A percentile compares a stretch with the other conserved stretches of the same genome.
Conservation (phyloP, 2,329 filamentous ascomycete species). For the Geosmithia putterillii region DNA sequence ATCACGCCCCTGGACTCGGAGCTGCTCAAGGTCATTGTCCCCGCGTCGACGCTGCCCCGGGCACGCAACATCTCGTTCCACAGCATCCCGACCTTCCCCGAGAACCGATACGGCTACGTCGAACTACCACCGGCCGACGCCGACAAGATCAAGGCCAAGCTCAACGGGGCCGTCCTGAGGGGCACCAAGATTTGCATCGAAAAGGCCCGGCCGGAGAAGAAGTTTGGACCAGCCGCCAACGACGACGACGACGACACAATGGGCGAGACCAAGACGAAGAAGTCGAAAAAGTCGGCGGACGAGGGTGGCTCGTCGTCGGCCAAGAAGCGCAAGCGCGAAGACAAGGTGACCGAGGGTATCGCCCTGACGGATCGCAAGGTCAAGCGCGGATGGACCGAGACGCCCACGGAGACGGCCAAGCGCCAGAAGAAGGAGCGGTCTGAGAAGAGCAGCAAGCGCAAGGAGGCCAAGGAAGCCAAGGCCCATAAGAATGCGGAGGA, state of each 20-base stretch:
- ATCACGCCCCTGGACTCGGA: conserved; percentile 75
- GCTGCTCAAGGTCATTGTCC: conserved; percentile 60
- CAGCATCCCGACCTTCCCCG: conserved; percentile 73
- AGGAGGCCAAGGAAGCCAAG: conserved; percentile 38
- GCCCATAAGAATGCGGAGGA: conserved; percentile 36
- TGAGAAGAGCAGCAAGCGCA: conserved; percentile 37
- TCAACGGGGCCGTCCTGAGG: conserved; percentile 76
- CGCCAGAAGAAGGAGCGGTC: conserved; percentile 38
- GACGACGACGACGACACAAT: too few species aligned
- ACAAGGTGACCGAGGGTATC: conserved; percentile 48
- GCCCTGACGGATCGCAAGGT: conserved; percentile 66
- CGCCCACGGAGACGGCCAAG: conserved; percentile 34
- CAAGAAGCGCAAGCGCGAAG: conserved; percentile 32
- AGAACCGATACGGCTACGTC: conserved; percentile 81
- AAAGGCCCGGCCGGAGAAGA: conserved; percentile 51
- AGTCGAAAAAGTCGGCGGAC: conserved; percentile 19
- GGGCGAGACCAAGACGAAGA: conserved; percentile 21
- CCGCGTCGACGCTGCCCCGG: conserved; percentile 49
- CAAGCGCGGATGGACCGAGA: conserved; percentile 81
- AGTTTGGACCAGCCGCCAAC: conserved; percentile 19
- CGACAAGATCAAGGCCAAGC: conserved; percentile 81
- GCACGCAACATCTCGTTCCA: conserved; percentile 86
- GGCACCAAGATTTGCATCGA: conserved; percentile 79
- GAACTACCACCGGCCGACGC: conserved; percentile 73
- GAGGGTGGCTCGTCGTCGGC: conserved; percentile 20